Evolutionary conservation across 208 protist genomes (phyloP).

Genomic region (Phytomonas sp.): DNA sequence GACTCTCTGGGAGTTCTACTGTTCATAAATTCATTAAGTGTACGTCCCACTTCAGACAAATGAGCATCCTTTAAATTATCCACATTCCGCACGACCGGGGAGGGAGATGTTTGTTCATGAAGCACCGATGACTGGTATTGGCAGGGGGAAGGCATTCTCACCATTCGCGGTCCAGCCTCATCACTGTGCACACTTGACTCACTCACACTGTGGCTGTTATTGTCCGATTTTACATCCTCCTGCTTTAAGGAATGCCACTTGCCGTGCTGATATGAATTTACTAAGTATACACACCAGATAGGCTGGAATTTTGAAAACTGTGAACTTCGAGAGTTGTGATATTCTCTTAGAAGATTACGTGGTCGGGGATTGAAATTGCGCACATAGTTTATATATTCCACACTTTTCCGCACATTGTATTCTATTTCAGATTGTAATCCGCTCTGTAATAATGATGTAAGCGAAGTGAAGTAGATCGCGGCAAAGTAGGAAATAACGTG

Average conservation of each 20-base stretch:
- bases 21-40: no score
- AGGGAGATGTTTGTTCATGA: no score
- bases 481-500: neutral
- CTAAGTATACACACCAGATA: neutral
- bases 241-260: neutral
- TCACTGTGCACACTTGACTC: neutral
- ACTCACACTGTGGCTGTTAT: neutral
- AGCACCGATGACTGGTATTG: no score
- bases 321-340: neutral
- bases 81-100: no score
- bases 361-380: neutral
- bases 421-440: neutral
- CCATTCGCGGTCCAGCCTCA: neutral
- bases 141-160: no score
- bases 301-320: neutral
- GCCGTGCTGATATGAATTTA: neutral
- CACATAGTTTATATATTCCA: neutral
- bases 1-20: no score
- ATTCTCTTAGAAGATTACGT: neutral
- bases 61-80: no score
- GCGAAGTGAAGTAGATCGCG: neutral
- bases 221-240: neutral
- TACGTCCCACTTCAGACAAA: no score
- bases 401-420: neutral
- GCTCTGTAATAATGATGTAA: neutral